A percentile compares a stretch with the other conserved stretches of the same genome.
These are phyloP conservation scores for Coemansia sp. DNA, from an alignment of 192 early-diverging fungal genomes.

Conservation along the genomic window DNA sequence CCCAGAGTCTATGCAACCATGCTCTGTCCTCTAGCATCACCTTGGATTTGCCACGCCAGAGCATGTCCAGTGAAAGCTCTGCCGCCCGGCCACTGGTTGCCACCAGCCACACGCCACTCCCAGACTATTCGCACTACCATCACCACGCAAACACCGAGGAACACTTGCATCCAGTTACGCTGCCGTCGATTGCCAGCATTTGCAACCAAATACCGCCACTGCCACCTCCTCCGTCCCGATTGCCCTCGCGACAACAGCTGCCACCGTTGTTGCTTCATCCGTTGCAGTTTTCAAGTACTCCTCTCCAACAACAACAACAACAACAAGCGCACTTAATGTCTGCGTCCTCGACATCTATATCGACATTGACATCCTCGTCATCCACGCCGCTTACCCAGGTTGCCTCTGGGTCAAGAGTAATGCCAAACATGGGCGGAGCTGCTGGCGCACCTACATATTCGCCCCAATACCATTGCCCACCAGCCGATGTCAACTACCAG, in stretches of 20 bases:
- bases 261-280: not conserved
- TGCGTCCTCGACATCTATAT: not conserved
- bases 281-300: not conserved
- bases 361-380: not conserved
- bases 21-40: not conserved
- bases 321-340: not conserved
- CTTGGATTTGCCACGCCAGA: not conserved
- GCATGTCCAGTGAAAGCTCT: not conserved
- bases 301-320: not conserved
- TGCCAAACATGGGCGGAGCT: not conserved
- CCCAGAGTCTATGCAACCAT: not conserved
- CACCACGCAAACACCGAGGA: not conserved
- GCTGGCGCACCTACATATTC: not conserved
- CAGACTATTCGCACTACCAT: not conserved
- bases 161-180: conserved; percentile 13
- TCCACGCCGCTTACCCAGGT: not conserved
- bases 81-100: not conserved
- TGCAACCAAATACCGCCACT: conserved; percentile 10
- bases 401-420: not conserved
- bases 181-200: conserved; percentile 34
- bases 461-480: not conserved
- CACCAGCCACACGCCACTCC: not conserved
- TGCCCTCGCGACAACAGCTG: conserved; percentile 1
- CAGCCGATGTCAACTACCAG: not conserved
- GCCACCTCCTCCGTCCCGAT: not conserved